Conservation (phyloP, 148 eudicot species). For the Pharnaceum exiguum region DNA sequence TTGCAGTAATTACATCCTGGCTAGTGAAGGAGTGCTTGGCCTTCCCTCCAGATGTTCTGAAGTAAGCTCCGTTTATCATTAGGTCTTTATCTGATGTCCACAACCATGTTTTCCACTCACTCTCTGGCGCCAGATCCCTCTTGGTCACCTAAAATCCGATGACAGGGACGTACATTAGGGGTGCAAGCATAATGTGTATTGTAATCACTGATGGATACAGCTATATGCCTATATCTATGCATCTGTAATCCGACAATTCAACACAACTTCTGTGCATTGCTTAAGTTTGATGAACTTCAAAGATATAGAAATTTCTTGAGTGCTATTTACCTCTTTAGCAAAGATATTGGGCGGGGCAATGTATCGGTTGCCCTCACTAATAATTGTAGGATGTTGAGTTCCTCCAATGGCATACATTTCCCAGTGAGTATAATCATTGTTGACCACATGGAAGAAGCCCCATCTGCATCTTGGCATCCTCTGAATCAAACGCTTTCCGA, state of each 20-base stretch:
- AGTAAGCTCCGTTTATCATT: conserved; percentile 42
- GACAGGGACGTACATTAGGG: no score
- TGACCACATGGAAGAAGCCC: conserved; percentile 38
- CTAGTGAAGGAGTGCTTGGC: neutral
- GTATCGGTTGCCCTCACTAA: conserved; percentile 44
- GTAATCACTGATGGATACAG: no score
- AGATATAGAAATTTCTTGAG: no score
- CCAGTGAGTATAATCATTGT: conserved; percentile 49
- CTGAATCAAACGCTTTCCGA: conserved; percentile 37
- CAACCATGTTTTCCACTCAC: conserved; percentile 45
- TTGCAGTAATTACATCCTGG: conserved; percentile 28
- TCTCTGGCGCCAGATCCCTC: conserved; percentile 41
- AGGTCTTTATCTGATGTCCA: conserved; percentile 49
- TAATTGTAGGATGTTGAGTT: conserved; percentile 33
- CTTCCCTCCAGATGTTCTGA: conserved; percentile 31
- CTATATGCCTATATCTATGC: neutral
- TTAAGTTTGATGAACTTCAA: neutral
- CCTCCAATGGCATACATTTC: conserved; percentile 50
- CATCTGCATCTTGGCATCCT: conserved; percentile 39
- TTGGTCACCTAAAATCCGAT: conserved; percentile 34
- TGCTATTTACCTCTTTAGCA: conserved; percentile 41
- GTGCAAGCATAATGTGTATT: no score
- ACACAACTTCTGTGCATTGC: neutral
- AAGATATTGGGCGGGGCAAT: conserved; percentile 29
- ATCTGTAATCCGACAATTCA: neutral